Percentiles rank a stretch among this genome's conserved stretches.
phyloP scores from a whole-genome alignment of 2,329 filamentous ascomycete genomes.

The Aureobasidium sp. region DNA sequence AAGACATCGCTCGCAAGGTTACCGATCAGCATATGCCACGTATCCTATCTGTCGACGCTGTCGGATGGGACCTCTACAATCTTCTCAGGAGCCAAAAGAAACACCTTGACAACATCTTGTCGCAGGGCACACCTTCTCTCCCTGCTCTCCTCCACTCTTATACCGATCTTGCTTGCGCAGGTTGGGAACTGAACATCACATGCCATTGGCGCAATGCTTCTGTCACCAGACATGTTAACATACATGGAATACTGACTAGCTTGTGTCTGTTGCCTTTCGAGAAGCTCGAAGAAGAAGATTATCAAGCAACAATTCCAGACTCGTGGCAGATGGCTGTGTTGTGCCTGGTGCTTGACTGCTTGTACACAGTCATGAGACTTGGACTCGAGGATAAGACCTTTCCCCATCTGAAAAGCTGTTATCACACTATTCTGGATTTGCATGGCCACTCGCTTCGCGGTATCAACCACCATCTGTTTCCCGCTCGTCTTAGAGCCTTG shows the following conservation, averaged over 20 bases:
- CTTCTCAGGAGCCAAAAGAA: not conserved
- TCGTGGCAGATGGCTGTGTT: not conserved
- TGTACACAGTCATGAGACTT: not conserved
- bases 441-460: not conserved
- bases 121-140: not conserved
- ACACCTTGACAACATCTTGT: not conserved
- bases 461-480: not conserved
- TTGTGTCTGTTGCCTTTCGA: not conserved
- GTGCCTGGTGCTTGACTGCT: not conserved
- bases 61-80: not conserved
- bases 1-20: not conserved
- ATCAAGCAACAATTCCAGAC: not conserved
- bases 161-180: not conserved
- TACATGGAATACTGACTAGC: not conserved
- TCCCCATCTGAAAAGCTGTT: not conserved
- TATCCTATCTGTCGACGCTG: not conserved
- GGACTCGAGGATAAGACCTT: not conserved
- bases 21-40: not conserved
- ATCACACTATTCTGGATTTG: not conserved
- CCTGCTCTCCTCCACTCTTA: not conserved
- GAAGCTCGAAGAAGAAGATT: not conserved
- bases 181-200: not conserved
- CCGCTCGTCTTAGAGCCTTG: not conserved
- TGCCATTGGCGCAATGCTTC: not conserved
- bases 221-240: not conserved